Evolutionary conservation across 768 basidiomycete species (phyloP), one percentile per base, ranked within the genome.

Genomic region (Podaxis carcinomalis): DNA sequence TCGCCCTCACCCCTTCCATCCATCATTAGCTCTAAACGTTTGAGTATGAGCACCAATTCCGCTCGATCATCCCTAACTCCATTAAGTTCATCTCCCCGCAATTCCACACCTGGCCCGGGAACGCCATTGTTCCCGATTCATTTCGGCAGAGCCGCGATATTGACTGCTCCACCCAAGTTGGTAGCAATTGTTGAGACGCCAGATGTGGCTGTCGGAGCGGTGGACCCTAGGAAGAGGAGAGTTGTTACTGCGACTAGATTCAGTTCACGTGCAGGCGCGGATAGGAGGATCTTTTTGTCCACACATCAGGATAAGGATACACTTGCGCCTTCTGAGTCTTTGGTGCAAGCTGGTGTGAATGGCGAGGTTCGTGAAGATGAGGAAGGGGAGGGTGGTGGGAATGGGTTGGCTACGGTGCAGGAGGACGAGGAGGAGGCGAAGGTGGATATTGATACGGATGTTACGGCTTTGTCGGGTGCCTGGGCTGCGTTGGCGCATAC

Each of bases 211-310:
- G 85, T 93, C 39, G 93, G 93, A 7, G 90, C 93, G 23, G 90
- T 94, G 7, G 93, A 95, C 71, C 85, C 91, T 16, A 78, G 81
- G 71, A 92, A 94, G 79, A 79, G 89, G 66, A 77, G 93, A 51
- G 90, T 95, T 1, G 88, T 93, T 13, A 93, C 92, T 57, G 90
- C 91, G 5, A 96, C 93, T 16, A 77, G 93, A 62, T 95, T 95
- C 69, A 93, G 92, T 69, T 87, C 90, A 23, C 78, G 94, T 59
- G 76, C 82, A 5, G 94, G 93, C 2, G 92, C 93, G 25, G 87
- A 92, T 75, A 78, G 93, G 52, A 80, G 89, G 77, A 86, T 94
- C 19, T 87, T 90, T 72, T 84, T 93, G 78, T 91, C 92, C 4
- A 93, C 91, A 6, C 92, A 92, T 68, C 78, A 81, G 64, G 84